Conservation (phyloP, 23 red algal species). For the Cyanidium caldarium region DNA sequence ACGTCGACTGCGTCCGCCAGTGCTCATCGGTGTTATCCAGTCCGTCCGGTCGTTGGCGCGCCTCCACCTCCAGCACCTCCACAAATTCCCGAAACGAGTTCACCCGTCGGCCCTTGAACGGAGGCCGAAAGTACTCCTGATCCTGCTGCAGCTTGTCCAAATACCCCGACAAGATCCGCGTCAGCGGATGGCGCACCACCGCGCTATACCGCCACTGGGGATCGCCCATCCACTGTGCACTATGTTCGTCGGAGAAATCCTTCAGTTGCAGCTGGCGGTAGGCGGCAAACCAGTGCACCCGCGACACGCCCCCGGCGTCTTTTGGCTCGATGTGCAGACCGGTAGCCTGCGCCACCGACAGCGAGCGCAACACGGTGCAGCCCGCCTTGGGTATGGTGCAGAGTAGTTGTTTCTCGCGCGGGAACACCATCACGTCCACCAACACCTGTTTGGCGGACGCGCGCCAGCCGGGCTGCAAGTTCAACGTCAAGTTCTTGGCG, state of each 20-base stretch:
- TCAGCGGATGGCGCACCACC: conserved; percentile 3
- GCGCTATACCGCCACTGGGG: neutral
- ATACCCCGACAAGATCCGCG: neutral
- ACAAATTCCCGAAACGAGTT: neutral
- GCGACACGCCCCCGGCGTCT: neutral
- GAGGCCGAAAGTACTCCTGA: neutral
- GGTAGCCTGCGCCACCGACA: too few species aligned
- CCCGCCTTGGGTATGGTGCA: neutral
- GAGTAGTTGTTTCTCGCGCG: neutral
- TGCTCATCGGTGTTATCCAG: neutral
- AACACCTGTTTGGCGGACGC: neutral
- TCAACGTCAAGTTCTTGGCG: neutral
- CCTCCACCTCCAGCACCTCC: neutral
- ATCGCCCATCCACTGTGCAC: neutral
- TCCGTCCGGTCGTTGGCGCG: neutral
- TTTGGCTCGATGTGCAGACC: too few species aligned
- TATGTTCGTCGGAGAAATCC: too few species aligned
- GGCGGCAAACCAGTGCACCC: too few species aligned
- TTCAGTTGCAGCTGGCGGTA: too few species aligned
- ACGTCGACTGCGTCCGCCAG: neutral
- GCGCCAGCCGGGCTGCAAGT: neutral
- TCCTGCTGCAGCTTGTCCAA: neutral
- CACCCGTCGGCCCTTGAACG: neutral
- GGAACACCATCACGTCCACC: neutral
- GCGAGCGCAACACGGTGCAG: neutral